Percentiles rank a stretch among this genome's conserved stretches.
phyloP scores from a whole-genome alignment of 805 yeast genomes.

The Saccharomycopsis capsularis region DNA sequence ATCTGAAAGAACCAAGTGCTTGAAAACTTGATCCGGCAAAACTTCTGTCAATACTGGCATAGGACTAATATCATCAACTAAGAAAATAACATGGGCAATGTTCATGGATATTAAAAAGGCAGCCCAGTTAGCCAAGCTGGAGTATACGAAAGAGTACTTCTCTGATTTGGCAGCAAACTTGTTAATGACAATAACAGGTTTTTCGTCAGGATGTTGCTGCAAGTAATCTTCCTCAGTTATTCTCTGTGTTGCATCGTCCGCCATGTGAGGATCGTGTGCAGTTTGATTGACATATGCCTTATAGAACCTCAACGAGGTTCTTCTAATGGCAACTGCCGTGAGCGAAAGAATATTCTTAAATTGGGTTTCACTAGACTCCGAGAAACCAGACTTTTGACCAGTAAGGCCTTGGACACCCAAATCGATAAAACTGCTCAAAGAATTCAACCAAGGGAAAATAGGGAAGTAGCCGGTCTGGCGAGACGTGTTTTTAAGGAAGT shows the following conservation, averaged over 20 bases:
- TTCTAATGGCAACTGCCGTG: constrained; percentile 66
- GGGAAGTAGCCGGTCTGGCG: constrained; percentile 86
- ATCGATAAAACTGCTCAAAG: constrained; percentile 71
- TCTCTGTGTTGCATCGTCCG: constrained; percentile 21
- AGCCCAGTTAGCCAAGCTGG: constrained; percentile 84
- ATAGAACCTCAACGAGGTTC: constrained; percentile 46
- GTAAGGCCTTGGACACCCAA: constrained; percentile 83
- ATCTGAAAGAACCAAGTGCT: constrained; percentile 67
- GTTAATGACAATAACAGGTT: constrained; percentile 81
- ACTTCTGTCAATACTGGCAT: constrained; percentile 60
- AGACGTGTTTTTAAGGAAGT: constrained; percentile 62
- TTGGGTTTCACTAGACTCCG: constrained; percentile 77
- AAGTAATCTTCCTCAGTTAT: constrained; percentile 73
- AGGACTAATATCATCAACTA: constrained; percentile 81
- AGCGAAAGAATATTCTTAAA: constrained; percentile 72
- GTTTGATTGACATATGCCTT: constrained; percentile 15
- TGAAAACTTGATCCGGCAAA: constrained; percentile 83
- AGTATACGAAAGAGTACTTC: constrained; percentile 58
- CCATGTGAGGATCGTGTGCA: constrained; percentile 26
- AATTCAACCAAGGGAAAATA: constrained; percentile 86
- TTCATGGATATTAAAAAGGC: constrained; percentile 67
- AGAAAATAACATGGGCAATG: constrained; percentile 81
- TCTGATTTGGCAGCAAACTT: constrained; percentile 56
- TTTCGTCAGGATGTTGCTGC: constrained; percentile 76
- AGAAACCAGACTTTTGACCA: constrained; percentile 87